A percentile compares a stretch with the other conserved stretches of the same genome.
Conservation (phyloP, 2,329 filamentous ascomycete species). For the Rutstroemia sp. region DNA sequence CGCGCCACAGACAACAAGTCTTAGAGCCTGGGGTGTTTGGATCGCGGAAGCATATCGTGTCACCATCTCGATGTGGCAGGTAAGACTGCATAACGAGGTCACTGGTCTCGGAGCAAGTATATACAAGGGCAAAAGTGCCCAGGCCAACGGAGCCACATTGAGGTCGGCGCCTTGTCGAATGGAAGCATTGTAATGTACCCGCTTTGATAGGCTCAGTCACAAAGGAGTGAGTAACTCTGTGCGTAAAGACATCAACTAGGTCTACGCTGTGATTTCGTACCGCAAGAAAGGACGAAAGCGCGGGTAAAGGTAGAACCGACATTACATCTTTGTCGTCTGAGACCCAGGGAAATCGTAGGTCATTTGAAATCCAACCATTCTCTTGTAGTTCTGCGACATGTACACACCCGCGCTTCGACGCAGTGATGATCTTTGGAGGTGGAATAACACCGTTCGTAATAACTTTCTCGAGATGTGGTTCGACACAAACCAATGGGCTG, state of each 20-base stretch:
- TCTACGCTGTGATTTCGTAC: conserved; percentile 49
- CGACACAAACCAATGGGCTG: conserved; percentile 38
- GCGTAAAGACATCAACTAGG: conserved; percentile 51
- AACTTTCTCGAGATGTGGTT: conserved; percentile 32
- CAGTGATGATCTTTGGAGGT: conserved; percentile 37
- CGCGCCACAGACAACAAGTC: conserved; percentile 43
- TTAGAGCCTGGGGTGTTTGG: conserved; percentile 33
- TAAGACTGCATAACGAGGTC: conserved; percentile 61
- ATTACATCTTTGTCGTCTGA: conserved; percentile 39
- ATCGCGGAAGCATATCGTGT: conserved; percentile 50
- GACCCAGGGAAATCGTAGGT: conserved; percentile 33
- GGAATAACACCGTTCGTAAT: conserved; percentile 5
- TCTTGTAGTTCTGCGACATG: conserved; percentile 39
- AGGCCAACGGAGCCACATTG: conserved; percentile 50
- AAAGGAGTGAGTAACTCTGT: conserved; percentile 54
- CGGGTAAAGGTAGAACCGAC: conserved; percentile 51
- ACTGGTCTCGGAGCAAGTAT: conserved; percentile 50
- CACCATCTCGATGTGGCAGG: conserved; percentile 43
- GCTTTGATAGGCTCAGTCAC: conserved; percentile 49
- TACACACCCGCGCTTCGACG: conserved; percentile 43
- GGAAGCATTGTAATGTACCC: conserved; percentile 53
- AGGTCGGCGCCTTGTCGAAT: conserved; percentile 43
- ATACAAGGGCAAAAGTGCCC: conserved; percentile 56
- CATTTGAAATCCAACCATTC: conserved; percentile 42
- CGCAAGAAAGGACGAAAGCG: conserved; percentile 52